These are phyloP conservation scores for Fusarium robinianum DNA, from an alignment of 2,329 filamentous ascomycete genomes.

Conservation along the genomic window DNA sequence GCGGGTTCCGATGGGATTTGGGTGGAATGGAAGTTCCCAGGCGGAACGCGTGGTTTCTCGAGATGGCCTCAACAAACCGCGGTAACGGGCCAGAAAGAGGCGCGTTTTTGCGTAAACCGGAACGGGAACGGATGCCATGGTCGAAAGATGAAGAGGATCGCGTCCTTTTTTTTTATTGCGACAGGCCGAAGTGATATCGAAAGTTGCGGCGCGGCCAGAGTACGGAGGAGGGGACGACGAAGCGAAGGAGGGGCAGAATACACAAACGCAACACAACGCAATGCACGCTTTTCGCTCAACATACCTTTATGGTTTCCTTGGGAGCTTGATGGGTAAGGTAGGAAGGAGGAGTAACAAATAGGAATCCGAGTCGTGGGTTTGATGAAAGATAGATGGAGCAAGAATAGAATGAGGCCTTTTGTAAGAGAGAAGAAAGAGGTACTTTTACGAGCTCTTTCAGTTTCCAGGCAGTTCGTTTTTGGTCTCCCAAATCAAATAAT, in stretches of 20 bases:
- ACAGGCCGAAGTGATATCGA: conserved; percentile 18
- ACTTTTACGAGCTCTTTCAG: too few species aligned
- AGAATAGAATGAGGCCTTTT: conserved; percentile 1
- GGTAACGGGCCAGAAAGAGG: not conserved
- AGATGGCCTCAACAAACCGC: not conserved
- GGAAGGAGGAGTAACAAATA: conserved; percentile 11
- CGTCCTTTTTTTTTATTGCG: conserved; percentile 15
- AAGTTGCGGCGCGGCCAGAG: conserved; percentile 21
- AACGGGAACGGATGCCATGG: not conserved
- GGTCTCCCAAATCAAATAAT: conserved; percentile 24
- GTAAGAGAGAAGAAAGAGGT: conserved; percentile 10
- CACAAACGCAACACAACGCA: conserved; percentile 20
- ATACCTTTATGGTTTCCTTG: conserved; percentile 25
- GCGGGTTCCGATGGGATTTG: conserved; percentile 10
- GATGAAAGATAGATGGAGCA: conserved; percentile 5
- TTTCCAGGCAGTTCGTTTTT: conserved; percentile 4
- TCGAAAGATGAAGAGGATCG: too few species aligned
- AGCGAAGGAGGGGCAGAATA: conserved; percentile 28
- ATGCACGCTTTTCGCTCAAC: conserved; percentile 17
- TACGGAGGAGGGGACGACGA: conserved; percentile 4
- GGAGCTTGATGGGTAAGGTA: conserved; percentile 32
- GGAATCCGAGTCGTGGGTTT: conserved; percentile 26
- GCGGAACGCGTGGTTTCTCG: conserved; percentile 30
- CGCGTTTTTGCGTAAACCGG: conserved; percentile 4
- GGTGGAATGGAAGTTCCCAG: conserved; percentile 10